phyloP scores from a whole-genome alignment of 352 stramenopile species.

The Elongisporangium undulatum region DNA sequence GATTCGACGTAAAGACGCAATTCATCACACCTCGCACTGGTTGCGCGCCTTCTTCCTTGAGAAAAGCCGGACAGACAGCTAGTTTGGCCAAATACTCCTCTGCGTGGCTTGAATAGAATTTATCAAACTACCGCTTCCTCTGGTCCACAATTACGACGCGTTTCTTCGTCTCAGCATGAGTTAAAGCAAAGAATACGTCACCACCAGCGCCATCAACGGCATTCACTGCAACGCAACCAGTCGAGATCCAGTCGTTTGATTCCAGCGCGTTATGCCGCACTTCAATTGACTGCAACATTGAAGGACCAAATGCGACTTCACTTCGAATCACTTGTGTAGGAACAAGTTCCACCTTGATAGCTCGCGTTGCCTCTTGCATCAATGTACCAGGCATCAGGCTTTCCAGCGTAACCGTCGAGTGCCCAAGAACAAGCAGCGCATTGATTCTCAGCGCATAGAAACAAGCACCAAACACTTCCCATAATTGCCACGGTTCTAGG shows the following conservation, averaged over 20 bases:
- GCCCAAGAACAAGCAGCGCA: slow-evolving; percentile 19
- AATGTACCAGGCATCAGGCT: neutral
- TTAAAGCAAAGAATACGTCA: neutral
- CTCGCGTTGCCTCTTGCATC: neutral
- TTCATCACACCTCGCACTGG: neutral
- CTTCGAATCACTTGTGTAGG: neutral
- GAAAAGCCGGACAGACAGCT: neutral
- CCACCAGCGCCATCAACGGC: neutral
- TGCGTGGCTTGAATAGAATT: neutral
- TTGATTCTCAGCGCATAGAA: slow-evolving; percentile 36
- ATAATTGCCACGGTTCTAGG: slow-evolving; percentile 11
- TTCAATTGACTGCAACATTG: neutral
- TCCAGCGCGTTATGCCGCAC: no score
- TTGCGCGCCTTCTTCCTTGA: neutral
- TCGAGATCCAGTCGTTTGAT: no score
- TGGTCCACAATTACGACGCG: neutral
- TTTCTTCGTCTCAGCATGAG: neutral
- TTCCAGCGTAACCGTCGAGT: slow-evolving; percentile 13
- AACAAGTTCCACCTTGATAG: neutral
- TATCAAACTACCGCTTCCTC: neutral
- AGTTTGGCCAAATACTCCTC: neutral
- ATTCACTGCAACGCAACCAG: neutral
- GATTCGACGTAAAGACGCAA: slow-evolving; percentile 4
- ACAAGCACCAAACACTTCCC: slow-evolving; percentile 26
- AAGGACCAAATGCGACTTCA: neutral